Conservation (phyloP, 495 filamentous ascomycete genomes). For the Podospora pseudoanserina region DNA sequence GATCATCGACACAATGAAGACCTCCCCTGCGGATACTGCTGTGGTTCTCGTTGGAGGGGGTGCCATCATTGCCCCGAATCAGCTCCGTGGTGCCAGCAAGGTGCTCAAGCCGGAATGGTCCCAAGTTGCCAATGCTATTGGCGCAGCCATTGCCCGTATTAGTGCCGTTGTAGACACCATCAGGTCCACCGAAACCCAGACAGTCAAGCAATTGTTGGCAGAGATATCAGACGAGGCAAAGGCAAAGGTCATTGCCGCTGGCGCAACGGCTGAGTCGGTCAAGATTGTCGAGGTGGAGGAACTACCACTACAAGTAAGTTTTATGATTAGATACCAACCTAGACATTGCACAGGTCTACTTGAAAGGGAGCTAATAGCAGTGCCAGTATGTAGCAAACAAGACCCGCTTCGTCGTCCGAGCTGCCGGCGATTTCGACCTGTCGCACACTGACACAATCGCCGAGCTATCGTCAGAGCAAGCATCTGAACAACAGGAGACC, state of each 20-base stretch:
- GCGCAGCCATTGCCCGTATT: constrained; percentile 53
- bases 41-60: constrained; percentile 47
- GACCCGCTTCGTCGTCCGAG: constrained; percentile 48
- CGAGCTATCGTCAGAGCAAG: constrained; percentile 18
- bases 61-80: constrained; percentile 34
- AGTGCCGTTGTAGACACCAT: constrained; percentile 44
- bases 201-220: constrained; percentile 28
- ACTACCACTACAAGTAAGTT: constrained; percentile 25
- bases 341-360: neutral
- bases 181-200: constrained; percentile 31
- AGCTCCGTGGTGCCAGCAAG: constrained; percentile 32
- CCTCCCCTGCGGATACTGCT: constrained; percentile 41
- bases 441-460: constrained; percentile 31
- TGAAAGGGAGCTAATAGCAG: neutral
- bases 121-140: constrained; percentile 55
- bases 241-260: constrained; percentile 39
- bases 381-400: constrained; percentile 49
- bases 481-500: constrained; percentile 24
- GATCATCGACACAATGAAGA: constrained; percentile 50
- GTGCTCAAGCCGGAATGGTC: constrained; percentile 37
- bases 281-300: constrained; percentile 27
- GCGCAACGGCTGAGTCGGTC: constrained; percentile 34
- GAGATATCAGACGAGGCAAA: constrained; percentile 31
- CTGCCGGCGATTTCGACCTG: constrained; percentile 50
- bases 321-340: neutral